These are phyloP conservation scores for Boletellus ananiceps DNA, from an alignment of 768 basidiomycete species.

Conservation along the genomic window DNA sequence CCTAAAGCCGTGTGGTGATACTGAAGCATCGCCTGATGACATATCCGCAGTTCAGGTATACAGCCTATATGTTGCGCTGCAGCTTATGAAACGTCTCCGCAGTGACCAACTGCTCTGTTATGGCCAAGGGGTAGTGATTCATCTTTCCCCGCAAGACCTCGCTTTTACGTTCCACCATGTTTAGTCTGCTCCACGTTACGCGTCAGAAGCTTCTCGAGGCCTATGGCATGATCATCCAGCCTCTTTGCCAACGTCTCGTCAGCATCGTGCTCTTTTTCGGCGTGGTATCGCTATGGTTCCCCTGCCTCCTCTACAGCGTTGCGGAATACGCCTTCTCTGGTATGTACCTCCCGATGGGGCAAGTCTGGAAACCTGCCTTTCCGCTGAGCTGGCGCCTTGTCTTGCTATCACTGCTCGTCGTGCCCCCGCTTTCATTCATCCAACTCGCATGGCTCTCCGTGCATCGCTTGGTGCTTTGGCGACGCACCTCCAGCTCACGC, in stretches of 20 bases:
- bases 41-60: too few relatives aligned
- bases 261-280: not conserved
- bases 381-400: conserved; percentile 18
- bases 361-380: conserved; percentile 18
- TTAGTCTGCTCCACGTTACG: not conserved
- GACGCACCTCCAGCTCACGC: not conserved
- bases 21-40: too few relatives aligned
- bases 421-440: conserved; percentile 10
- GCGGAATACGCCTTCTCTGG: conserved; percentile 8
- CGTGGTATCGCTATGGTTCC: not conserved
- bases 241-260: not conserved
- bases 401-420: conserved; percentile 10
- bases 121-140: too few relatives aligned
- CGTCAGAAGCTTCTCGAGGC: not conserved
- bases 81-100: too few relatives aligned
- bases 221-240: not conserved
- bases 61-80: too few relatives aligned
- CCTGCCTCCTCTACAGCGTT: conserved; percentile 6
- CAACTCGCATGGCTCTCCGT: conserved; percentile 6
- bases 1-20: too few relatives aligned
- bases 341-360: conserved; percentile 2
- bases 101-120: too few relatives aligned
- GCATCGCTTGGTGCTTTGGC: not conserved
- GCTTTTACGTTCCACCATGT: conserved; percentile 3
- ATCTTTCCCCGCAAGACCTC: not conserved